Evolutionary conservation across 192 early-diverging fungal species (phyloP), one percentile per base, ranked within the genome.

Genomic region (Coemansia sp.): DNA sequence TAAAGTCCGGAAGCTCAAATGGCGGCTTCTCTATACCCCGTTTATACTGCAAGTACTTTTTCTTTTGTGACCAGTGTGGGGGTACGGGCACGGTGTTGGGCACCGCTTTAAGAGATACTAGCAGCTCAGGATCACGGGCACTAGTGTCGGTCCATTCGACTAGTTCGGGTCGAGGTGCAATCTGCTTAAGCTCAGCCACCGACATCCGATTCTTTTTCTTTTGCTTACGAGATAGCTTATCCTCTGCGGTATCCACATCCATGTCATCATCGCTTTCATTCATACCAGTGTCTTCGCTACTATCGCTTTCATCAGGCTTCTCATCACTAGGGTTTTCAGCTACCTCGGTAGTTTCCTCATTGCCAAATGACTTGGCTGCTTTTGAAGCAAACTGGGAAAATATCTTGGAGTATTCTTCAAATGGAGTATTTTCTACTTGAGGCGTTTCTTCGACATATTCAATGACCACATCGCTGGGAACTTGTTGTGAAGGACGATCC

Each of bases 61-160:
- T 83, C 78, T 96, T 97, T 60, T 96, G 93, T 36, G 81, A 83
- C 96, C 96, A 99, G 70, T 99, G 96, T 12, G 80, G 63, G 1
- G 96, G 96, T 4, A 99, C 90, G 13, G 96, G 94, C 0, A 99
- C 95, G 0, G 93, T 90, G 66, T 97, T 97, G 44, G 94, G 83
- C 41, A 83, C 85, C 4, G 91, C 83, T 68, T 99, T 99, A n/a
- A 99, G 75, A 8, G 87, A 72, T 0, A 97, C 92, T 19, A 97
- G 81, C 18, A 99, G 81, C 39, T 84, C 85, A 1, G 96, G 96
- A 55, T 99, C 94, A 11, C 82, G 80, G 0, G 94, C 91, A 11
- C 91, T 96, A 12, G 90, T 87, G 77, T 99, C 96, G 36, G 89
- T 88, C 91, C 93, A 94, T 77, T 99, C 96, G 21, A 99, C 96